These are phyloP conservation scores for Sporisorium graminicola DNA, from an alignment of 1,284 basidiomycete genomes.

Conservation along the genomic window DNA sequence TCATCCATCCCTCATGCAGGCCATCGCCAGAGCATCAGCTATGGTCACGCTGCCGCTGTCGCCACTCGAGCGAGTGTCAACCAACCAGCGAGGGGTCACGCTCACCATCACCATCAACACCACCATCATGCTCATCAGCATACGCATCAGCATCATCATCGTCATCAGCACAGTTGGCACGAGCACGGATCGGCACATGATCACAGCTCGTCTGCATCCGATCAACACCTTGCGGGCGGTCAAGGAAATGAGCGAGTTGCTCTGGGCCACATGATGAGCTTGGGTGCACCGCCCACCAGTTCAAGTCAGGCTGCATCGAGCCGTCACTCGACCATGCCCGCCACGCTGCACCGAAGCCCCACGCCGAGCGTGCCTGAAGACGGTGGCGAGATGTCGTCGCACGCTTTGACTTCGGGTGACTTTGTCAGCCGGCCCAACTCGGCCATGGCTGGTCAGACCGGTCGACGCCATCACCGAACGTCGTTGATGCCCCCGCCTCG, in stretches of 20 bases:
- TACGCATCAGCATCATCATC: slow-evolving; percentile 24
- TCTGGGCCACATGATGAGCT: slow-evolving; percentile 28
- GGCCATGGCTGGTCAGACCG: slow-evolving; percentile 24
- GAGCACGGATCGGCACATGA: slow-evolving; percentile 23
- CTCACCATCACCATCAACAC: slow-evolving; percentile 22
- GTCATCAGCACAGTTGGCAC: slow-evolving; percentile 28
- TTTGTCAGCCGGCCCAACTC: slow-evolving; percentile 44
- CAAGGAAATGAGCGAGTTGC: slow-evolving; percentile 1
- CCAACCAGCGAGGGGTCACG: slow-evolving; percentile 14
- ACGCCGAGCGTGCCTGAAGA: slow-evolving; percentile 63
- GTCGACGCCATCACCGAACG: slow-evolving; percentile 33
- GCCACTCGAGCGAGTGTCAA: slow-evolving; percentile 19
- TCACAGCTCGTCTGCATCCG: slow-evolving; percentile 11
- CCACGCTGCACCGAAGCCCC: slow-evolving; percentile 44
- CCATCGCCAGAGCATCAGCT: slow-evolving; percentile 47
- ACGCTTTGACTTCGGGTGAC: slow-evolving; percentile 41
- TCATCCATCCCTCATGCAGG: slow-evolving; percentile 9
- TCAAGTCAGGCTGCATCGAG: slow-evolving; percentile 18
- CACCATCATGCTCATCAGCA: slow-evolving; percentile 40
- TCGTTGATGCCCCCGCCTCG: slow-evolving; percentile 47
- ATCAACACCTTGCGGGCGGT: background rate
- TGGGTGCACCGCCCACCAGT: slow-evolving; percentile 32
- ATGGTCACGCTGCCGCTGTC: slow-evolving; percentile 46
- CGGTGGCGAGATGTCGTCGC: slow-evolving; percentile 61
- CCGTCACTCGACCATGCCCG: slow-evolving; percentile 57